phyloP scores from a whole-genome alignment of 1,139 yeast species.

The Blastobotrys niveus region DNA sequence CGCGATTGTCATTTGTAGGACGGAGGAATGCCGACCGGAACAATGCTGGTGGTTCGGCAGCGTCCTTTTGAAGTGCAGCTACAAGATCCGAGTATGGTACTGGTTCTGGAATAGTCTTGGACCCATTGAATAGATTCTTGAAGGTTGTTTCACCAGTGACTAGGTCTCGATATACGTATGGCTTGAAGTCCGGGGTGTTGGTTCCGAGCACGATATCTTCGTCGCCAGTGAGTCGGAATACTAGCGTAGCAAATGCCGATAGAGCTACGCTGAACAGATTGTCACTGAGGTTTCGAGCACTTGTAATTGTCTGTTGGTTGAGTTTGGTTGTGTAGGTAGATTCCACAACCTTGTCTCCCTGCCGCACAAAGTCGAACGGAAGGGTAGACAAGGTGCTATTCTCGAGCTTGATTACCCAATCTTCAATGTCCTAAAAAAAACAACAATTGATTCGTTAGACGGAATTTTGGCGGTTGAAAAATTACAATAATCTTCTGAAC shows the following conservation, averaged over 20 bases:
- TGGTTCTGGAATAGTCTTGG: constrained; percentile 37
- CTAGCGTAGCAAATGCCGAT: constrained; percentile 65
- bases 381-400: constrained; percentile 80
- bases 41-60: constrained; percentile 56
- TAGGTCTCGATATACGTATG: constrained; percentile 56
- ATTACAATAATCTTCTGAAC: too few species aligned
- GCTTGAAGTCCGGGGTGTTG: constrained; percentile 37
- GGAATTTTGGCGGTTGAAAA: too few species aligned
- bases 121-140: constrained; percentile 46
- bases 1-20: constrained; percentile 17
- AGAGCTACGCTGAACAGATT: constrained; percentile 48
- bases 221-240: constrained; percentile 83
- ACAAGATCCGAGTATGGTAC: constrained; percentile 53
- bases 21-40: constrained; percentile 58
- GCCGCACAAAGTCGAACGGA: constrained; percentile 83
- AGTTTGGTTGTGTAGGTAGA: constrained; percentile 46
- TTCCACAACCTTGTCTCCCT: constrained; percentile 65
- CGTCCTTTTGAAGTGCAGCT: constrained; percentile 39
- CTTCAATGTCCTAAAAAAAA: constrained; percentile 39
- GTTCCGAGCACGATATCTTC: constrained; percentile 87
- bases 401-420: constrained; percentile 66
- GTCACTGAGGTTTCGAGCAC: constrained; percentile 13
- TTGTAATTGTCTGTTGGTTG: constrained; percentile 24
- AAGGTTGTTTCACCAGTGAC: constrained; percentile 47
- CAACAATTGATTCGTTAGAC: too few species aligned